Evolutionary conservation across 169 alveolate genomes (phyloP).

Genomic region (Plasmodium gaboni): DNA sequence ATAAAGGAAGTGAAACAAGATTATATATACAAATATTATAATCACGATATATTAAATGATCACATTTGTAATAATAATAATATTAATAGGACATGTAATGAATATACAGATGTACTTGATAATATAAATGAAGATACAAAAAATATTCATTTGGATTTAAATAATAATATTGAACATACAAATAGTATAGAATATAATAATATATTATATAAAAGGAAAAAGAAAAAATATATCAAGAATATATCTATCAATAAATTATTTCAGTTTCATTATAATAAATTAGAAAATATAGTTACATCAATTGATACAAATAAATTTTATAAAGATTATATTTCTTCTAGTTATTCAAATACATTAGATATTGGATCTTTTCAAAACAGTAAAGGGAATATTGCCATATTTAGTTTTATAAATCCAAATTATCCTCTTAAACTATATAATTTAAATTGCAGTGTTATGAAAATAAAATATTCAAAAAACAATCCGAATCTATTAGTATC

Average conservation of each 20-base stretch:
- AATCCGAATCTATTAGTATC: slow-evolving; percentile 69
- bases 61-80: no score
- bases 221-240: slow-evolving; percentile 55
- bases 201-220: slow-evolving; percentile 14
- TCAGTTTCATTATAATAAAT: slow-evolving; percentile 63
- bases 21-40: not conserved
- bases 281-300: slow-evolving; percentile 70
- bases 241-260: slow-evolving; percentile 57
- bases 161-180: slow-evolving; percentile 9
- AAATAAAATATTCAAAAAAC: slow-evolving; percentile 48
- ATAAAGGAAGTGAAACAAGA: slow-evolving; percentile 33
- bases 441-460: slow-evolving; percentile 63
- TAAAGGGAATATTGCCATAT: slow-evolving; percentile 68
- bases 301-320: slow-evolving; percentile 71
- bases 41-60: no score
- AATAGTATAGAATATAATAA: not conserved
- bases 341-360: slow-evolving; percentile 70
- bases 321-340: slow-evolving; percentile 69
- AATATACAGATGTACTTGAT: no score
- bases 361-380: slow-evolving; percentile 69
- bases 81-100: no score
- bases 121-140: not conserved
- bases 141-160: not conserved
- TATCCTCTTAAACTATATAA: slow-evolving; percentile 57
- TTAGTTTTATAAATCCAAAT: slow-evolving; percentile 66